Conservation (phyloP, 306 rosid genomes). For the barrel medic (Medicago truncatula) region MtrunA17r5.0-ANR NC_053049.1:35485001-35485500, state of each 20-base stretch:
- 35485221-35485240: conserved; percentile 72
- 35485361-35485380: conserved; percentile 82
- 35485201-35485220: conserved; percentile 56
- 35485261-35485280: conserved; percentile 82
- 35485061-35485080: conserved; percentile 66
- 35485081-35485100: conserved; percentile 88
- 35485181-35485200: conserved; percentile 84
- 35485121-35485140: conserved; percentile 74
- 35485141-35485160: conserved; percentile 47
- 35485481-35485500: not conserved
- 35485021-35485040: conserved; percentile 96
- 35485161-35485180: conserved; percentile 62
- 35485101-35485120: conserved; percentile 76
- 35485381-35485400: conserved; percentile 76
- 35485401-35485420: conserved; percentile 60
- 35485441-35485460: conserved; percentile 72
- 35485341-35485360: conserved; percentile 89
- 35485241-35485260: conserved; percentile 87
- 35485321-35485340: conserved; percentile 73
- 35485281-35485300: conserved; percentile 78
- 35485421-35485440: conserved; percentile 64
- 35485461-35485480: conserved; percentile 60
- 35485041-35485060: conserved; percentile 86
- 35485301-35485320: conserved; percentile 48
- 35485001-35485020: conserved; percentile 51